Base-by-base conservation (phyloP, 345 rosid species). In the Melastoma malabathricum region DNA sequence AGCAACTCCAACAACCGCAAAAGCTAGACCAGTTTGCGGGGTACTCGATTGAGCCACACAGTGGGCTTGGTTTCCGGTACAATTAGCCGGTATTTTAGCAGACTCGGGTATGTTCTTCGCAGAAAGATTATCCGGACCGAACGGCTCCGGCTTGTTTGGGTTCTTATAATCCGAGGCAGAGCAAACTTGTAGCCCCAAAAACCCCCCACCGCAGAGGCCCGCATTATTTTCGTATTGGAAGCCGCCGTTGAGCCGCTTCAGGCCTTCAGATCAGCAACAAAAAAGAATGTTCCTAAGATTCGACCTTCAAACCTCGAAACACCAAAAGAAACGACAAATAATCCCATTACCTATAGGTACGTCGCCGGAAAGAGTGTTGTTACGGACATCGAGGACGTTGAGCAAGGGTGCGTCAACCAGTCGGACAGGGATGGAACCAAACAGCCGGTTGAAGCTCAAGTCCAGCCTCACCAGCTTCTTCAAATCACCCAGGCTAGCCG, bases 401-500 rank as follows among this genome's bases (percentile, higher is more conserved):
- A 92, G 80, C 72, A 55, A 41, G 13, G 81, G 78, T 61, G 80
- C 90, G 59, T 67, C 43, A 5, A 86, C 83, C 54, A 92, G 58
- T 56, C 68, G 83, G 4, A 72, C 67, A 1, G 98, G 98, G 61
- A 92, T 72, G 23, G 98, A 70, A 55, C 98, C 95, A 53, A 92
- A 88, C 52, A 92, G 80, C 23, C 47, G 22, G 62, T 92, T 92
- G 52, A 72, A 92, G 82, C 98, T 87, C 63, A 92, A 55, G 61
- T 87, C 95, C 63, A 92, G 70, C 83, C 95, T 84, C 1, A 77
- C 72, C 23, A 92, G 66, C 64, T 55, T 58, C 48, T 29, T 62
- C 52, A 85, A 55, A 54, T 77, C 72, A 10, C 98, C 98, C 71
- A 92, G 68, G 68, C 88, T 84, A 1, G 98, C 95, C 17, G 98